Percentiles rank a stretch among this genome's conserved stretches.
phyloP scores from a whole-genome alignment of 140 eudicot species.

The Senecio squalidus region DNA sequence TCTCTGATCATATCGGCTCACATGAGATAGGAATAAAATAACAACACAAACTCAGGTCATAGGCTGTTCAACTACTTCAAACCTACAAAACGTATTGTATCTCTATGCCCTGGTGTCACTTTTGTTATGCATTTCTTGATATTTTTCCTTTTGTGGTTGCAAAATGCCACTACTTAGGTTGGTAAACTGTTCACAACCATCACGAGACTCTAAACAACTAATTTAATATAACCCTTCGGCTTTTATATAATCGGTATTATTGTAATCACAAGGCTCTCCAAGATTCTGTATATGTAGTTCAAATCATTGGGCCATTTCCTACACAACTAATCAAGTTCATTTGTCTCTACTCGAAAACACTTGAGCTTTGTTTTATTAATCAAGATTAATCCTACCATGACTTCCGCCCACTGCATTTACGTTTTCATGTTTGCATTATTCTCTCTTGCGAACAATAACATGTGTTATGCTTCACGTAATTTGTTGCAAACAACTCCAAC shows the following conservation, averaged over 20 bases:
- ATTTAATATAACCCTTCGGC: neutral
- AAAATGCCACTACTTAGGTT: conserved; percentile 9
- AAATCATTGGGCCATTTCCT: neutral
- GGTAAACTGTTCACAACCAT: conserved; percentile 13
- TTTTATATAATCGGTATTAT: neutral
- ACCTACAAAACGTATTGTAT: neutral
- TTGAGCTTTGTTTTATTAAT: neutral
- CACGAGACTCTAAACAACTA: neutral
- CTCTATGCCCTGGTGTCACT: neutral
- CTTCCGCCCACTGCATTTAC: conserved; percentile 14
- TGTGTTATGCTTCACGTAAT: conserved; percentile 19
- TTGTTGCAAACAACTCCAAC: conserved; percentile 21
- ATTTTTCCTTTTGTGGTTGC: neutral
- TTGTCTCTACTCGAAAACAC: neutral
- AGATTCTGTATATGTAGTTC: conserved; percentile 6
- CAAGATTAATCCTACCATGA: conserved; percentile 6
- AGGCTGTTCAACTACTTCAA: conserved; percentile 6
- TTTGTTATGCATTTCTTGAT: neutral
- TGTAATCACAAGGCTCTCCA: neutral
- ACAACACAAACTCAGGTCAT: too few relatives aligned
- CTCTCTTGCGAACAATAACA: neutral
- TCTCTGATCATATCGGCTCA: too few relatives aligned
- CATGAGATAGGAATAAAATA: too few relatives aligned
- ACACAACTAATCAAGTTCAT: neutral
- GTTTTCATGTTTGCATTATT: conserved; percentile 2